Conservation (phyloP, 176 grass and related monocot species). For the Neostapfia colusana region DNA sequence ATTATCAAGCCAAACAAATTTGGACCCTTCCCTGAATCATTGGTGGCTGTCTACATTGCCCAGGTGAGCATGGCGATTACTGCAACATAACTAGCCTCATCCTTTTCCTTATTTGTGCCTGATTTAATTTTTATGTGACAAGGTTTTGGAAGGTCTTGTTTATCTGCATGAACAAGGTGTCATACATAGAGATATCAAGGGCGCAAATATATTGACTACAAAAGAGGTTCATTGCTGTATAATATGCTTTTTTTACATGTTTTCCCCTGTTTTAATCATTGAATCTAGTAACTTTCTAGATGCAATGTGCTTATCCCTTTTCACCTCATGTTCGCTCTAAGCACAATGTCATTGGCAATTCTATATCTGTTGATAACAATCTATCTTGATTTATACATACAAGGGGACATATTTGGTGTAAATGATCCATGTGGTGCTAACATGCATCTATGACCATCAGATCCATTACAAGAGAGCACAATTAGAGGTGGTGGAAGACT, state of each 20-base stretch:
- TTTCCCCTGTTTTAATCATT: slow-evolving; percentile 26
- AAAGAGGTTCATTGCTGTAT: slow-evolving; percentile 71
- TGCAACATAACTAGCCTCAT: slow-evolving; percentile 6
- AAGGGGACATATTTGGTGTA: too few species aligned
- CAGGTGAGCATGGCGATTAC: slow-evolving; percentile 64
- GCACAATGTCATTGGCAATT: not conserved
- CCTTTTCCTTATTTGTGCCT: slow-evolving; percentile 10
- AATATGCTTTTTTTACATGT: not conserved
- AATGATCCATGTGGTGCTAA: too few species aligned
- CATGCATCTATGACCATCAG: too few species aligned
- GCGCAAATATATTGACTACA: slow-evolving; percentile 97
- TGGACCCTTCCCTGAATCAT: slow-evolving; percentile 94
- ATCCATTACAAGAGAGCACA: too few species aligned
- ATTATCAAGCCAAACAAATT: slow-evolving; percentile 99
- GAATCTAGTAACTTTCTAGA: not conserved
- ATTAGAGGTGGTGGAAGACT: too few species aligned
- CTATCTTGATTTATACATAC: too few species aligned
- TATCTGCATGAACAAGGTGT: slow-evolving; percentile 99
- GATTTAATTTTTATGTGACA: slow-evolving; percentile 27
- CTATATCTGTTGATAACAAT: not conserved
- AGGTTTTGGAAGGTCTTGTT: slow-evolving; percentile 98
- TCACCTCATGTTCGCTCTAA: not conserved
- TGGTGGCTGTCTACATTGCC: slow-evolving; percentile 93
- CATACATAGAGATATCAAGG: slow-evolving; percentile 99
- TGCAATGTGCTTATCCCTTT: not conserved